A percentile compares a stretch with the other conserved stretches of the same genome.
Conservation (phyloP, 768 basidiomycete species). For the Suillus tomentosus region DNA sequence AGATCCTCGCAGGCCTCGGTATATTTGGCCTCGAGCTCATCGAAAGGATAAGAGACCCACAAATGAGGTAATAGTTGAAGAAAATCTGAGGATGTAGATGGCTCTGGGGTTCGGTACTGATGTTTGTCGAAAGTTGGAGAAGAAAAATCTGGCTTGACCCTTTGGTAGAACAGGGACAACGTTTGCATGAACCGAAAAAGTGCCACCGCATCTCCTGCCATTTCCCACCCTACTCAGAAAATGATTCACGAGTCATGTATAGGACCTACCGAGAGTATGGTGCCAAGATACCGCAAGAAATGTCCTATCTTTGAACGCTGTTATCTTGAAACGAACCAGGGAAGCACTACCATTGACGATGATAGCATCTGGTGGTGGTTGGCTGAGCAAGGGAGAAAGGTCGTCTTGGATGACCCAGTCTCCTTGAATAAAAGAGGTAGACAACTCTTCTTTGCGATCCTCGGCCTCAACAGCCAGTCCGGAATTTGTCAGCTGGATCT, state of each 20-base stretch:
- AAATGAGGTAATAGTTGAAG: conserved; percentile 30
- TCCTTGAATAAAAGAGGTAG: conserved; percentile 18
- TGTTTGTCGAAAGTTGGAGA: conserved; percentile 30
- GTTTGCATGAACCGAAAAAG: conserved; percentile 31
- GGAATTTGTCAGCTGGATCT: conserved; percentile 29
- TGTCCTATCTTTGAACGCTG: conserved; percentile 26
- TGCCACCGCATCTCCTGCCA: conserved; percentile 31
- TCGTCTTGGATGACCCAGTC: conserved; percentile 32
- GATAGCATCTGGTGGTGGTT: conserved; percentile 17
- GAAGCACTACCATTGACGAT: conserved; percentile 22
- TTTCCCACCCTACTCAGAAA: conserved; percentile 4
- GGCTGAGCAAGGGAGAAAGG: conserved; percentile 21
- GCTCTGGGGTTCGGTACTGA: conserved; percentile 21
- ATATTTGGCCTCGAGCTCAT: conserved; percentile 24
- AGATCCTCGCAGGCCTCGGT: conserved; percentile 15
- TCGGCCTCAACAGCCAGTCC: conserved; percentile 19
- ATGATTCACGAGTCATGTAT: not conserved
- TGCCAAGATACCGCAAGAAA: conserved; percentile 38
- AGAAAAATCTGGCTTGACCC: conserved; percentile 10
- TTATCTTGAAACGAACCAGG: conserved; percentile 32
- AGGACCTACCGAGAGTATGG: conserved; percentile 32
- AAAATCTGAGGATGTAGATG: conserved; percentile 18
- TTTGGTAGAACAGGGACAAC: conserved; percentile 34
- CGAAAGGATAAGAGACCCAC: conserved; percentile 15
- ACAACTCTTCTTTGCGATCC: conserved; percentile 12